Base-by-base conservation (phyloP, 2,329 filamentous ascomycete species). In the Colletotrichum aenigma region DNA sequence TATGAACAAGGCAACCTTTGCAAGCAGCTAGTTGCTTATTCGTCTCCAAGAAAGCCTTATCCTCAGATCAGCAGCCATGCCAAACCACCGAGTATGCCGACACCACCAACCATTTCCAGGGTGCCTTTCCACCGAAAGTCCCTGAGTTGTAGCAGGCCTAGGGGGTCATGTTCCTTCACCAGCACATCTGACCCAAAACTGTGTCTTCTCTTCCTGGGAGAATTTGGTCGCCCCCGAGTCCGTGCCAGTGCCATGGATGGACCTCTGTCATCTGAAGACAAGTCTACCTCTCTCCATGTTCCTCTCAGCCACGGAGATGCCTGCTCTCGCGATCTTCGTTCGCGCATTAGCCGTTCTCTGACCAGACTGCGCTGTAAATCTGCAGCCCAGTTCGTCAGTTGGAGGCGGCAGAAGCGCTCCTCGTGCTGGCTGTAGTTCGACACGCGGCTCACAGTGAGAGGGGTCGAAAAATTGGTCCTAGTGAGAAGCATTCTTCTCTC, bases 381-480 rank as follows among this genome's bases (percentile, higher is more conserved):
- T 9, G 92, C 90, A 1, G 95, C 95, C 95, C 95, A 98, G 81
- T 94, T 94, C 3, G 93, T 94, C 21, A 97, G 88, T 8, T 93
- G 89, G n/a, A 96, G 88, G 69, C 84, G 85, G 3, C 84, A 82
- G 15, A 83, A 79, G 10, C 81, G 79, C 65, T 84, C 81, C 32
- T 85, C 82, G 34, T 81, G 80, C 71, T 81, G 79, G 16, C 81
- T 79, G 76, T 84, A 32, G 80, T 21, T 24, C 21, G 60, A 52
- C 18, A 30, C 21, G 34, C 70, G 36, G n/a, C 21, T 66, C 21
- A 66, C 24, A 16, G 28, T 30, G 32, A 58, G 28, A 21, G 72
- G 13, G 12, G 38, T 24, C 36, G 66, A 34, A 16, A 56, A 21
- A 36, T 55, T 60, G 34, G 65, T 84, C 91, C 30, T 21, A 10